Conservation (phyloP, 345 rosid genomes). For the Boechera divaricarpa region DNA sequence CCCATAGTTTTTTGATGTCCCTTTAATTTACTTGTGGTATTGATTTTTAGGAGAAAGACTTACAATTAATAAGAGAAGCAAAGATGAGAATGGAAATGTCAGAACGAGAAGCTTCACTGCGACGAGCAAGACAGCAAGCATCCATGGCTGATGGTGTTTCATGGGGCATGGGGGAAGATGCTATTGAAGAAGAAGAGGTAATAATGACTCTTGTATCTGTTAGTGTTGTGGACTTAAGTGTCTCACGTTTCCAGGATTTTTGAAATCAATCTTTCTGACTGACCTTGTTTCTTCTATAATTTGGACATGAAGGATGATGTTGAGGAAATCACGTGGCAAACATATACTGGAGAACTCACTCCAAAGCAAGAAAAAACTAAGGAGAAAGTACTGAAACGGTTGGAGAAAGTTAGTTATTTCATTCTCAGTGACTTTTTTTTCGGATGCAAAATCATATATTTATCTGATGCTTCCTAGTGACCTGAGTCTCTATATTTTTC, state of each 20-base stretch:
- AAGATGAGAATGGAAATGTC: slow-evolving; percentile 60
- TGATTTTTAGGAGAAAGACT: slow-evolving; percentile 64
- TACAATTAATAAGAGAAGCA: slow-evolving; percentile 62
- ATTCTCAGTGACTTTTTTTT: neutral
- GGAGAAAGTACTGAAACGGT: slow-evolving; percentile 80
- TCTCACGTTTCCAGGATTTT: slow-evolving; percentile 5
- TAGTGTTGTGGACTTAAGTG: neutral
- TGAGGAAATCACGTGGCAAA: slow-evolving; percentile 97
- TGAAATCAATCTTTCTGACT: slow-evolving; percentile 7
- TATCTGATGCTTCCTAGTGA: neutral
- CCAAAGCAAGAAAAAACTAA: slow-evolving; percentile 96
- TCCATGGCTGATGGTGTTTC: slow-evolving; percentile 93
- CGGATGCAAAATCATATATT: neutral
- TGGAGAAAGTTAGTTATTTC: slow-evolving; percentile 64
- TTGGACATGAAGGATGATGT: slow-evolving; percentile 66
- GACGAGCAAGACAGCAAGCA: slow-evolving; percentile 76
- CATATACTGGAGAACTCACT: slow-evolving; percentile 88
- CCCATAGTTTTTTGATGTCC: neutral
- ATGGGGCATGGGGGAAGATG: slow-evolving; percentile 99
- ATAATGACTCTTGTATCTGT: neutral
- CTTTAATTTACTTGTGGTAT: slow-evolving; percentile 15
- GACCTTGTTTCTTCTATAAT: slow-evolving; percentile 14
- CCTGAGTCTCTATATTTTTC: neutral
- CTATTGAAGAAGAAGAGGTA: slow-evolving; percentile 93
- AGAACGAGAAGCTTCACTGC: slow-evolving; percentile 88